A percentile compares a stretch with the other conserved stretches of the same genome.
Conservation (phyloP, 169 alveolate genomes). For the Besnoitia besnoiti region DNA sequence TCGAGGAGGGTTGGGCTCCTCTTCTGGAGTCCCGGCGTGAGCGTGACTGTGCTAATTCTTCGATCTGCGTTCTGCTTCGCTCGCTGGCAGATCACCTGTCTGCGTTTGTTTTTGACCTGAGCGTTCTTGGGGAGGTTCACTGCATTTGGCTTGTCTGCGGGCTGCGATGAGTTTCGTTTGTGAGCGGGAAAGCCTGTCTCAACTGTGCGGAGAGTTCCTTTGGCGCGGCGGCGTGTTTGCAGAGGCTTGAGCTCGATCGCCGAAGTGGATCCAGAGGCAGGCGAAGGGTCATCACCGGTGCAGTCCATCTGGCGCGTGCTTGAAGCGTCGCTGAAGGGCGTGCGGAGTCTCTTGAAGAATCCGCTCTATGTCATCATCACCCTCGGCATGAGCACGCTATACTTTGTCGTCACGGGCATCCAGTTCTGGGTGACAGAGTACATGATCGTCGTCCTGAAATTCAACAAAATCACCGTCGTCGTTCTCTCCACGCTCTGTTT, state of each 20-base stretch:
- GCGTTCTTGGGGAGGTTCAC: too few species aligned
- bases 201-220: too few species aligned
- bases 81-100: too few species aligned
- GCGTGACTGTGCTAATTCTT: too few species aligned
- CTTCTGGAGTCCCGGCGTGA: too few species aligned
- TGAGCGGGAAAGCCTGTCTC: too few species aligned
- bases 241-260: background rate
- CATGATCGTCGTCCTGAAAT: conserved; percentile 79
- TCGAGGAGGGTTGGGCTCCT: too few species aligned
- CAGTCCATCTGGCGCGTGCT: conserved; percentile 57
- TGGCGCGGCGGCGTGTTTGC: background rate
- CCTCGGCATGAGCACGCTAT: conserved; percentile 81
- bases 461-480: conserved; percentile 78
- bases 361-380: conserved; percentile 77
- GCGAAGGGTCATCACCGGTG: conserved; percentile 15
- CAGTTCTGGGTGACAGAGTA: conserved; percentile 91
- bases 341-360: conserved; percentile 74
- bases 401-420: conserved; percentile 85
- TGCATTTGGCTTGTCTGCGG: too few species aligned
- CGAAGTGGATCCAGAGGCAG: background rate
- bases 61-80: too few species aligned
- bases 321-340: conserved; percentile 62
- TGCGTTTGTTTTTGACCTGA: too few species aligned
- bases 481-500: conserved; percentile 78
- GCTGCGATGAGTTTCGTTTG: too few species aligned